Evolutionary conservation across 805 yeast species (phyloP), one percentile per base, ranked within the genome.

Genomic region (Zygosaccharomyces rouxii): DNA sequence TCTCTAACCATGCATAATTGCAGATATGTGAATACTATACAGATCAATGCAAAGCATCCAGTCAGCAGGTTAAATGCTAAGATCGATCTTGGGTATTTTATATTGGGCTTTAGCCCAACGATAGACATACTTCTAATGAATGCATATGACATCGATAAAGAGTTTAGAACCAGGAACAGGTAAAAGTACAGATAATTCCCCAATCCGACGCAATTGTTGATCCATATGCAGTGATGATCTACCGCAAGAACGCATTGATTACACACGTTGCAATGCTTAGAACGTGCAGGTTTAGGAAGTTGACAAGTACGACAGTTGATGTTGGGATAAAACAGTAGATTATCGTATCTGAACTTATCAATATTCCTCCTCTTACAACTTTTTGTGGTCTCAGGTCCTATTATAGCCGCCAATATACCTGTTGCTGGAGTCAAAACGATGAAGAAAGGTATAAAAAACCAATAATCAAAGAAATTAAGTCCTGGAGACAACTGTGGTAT

Each of bases 141-240:
- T 0, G 78, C 84, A 62, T 79, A 78, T 2, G 63, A 51, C 42
- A 79, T 59, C 7, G 76, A 67, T 5, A 70, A 42, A 11, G 68
- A 47, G 56, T 86, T 84, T 38, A 76, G 64, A 0, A 76, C 38
- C 41, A 87, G 62, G 54, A 81, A 86, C 3, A 67, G 54, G 46
- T 81, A 55, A 58, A 87, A 87, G 73, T 78, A 83, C 35, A 73
- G 63, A 62, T 76, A 81, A 60, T 87, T 87, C 40, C 76, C 72
- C 53, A 71, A 70, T 0, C 95, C 95, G 38, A 87, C 76, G 62
- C 95, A 88, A 57, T 81, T 86, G 59, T 86, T 83, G 42, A 86
- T 64, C 80, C 86, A 81, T 31, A 78, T 61, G 57, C 92, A 84
- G 63, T 84, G 90, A 61, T 84, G 92, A 57, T 88, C 96, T 56